Conservation (phyloP, 1,139 yeast species). For the Pichia sp. region DNA sequence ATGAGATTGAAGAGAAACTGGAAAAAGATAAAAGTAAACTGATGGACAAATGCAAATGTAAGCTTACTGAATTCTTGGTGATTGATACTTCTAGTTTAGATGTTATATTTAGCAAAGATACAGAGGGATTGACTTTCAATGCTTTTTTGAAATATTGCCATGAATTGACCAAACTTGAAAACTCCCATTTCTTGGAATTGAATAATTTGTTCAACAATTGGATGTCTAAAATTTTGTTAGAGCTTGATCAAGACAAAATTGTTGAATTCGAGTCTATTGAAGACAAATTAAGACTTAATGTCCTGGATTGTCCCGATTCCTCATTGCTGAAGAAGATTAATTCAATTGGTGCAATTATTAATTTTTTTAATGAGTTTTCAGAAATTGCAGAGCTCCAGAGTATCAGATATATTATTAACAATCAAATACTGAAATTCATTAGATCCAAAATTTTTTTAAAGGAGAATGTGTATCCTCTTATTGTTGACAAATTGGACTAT, state of each 20-base stretch:
- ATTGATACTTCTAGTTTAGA: slow-evolving; percentile 8
- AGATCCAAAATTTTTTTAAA: slow-evolving; percentile 16
- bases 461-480: slow-evolving; percentile 19
- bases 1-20: slow-evolving; percentile 66
- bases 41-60: slow-evolving; percentile 4
- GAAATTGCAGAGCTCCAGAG: neutral
- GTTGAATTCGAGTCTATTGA: too few species aligned
- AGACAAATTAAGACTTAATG: too few species aligned
- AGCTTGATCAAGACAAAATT: slow-evolving; percentile 1
- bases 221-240: slow-evolving; percentile 11
- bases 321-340: slow-evolving; percentile 8
- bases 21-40: slow-evolving; percentile 42
- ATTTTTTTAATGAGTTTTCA: slow-evolving; percentile 17
- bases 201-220: slow-evolving; percentile 16
- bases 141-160: slow-evolving; percentile 12
- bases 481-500: slow-evolving; percentile 14
- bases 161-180: neutral
- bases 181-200: slow-evolving; percentile 13
- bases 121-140: slow-evolving; percentile 7
- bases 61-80: slow-evolving; percentile 10
- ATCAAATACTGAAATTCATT: slow-evolving; percentile 14
- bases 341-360: slow-evolving; percentile 15
- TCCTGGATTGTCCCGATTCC: too few species aligned
- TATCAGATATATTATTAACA: slow-evolving; percentile 14
- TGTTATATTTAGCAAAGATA: slow-evolving; percentile 10